These are phyloP conservation scores for Fusarium transvaalense DNA, from an alignment of 2,329 filamentous ascomycete genomes.

Conservation along the genomic window DNA sequence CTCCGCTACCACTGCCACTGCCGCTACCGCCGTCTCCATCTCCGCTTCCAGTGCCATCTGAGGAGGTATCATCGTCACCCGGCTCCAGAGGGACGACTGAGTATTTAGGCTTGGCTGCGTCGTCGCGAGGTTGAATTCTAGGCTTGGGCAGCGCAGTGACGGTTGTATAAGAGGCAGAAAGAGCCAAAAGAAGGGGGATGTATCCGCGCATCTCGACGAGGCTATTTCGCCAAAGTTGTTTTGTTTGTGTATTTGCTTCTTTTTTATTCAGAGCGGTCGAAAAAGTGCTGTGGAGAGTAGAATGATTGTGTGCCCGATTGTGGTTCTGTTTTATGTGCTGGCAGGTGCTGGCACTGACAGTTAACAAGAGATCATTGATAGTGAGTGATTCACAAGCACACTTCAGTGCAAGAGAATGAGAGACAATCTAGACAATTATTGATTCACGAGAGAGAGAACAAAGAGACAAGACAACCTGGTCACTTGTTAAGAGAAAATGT, in stretches of 20 bases:
- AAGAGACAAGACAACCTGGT: slow-evolving; percentile 21
- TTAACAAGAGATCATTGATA: slow-evolving; percentile 26
- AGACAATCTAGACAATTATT: slow-evolving; percentile 27
- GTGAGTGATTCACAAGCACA: slow-evolving; percentile 27
- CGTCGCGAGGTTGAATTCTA: slow-evolving; percentile 43
- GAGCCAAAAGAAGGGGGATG: slow-evolving; percentile 49
- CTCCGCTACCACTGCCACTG: slow-evolving; percentile 28
- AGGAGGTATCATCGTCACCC: slow-evolving; percentile 41
- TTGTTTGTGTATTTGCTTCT: not conserved
- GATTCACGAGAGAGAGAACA: slow-evolving; percentile 15
- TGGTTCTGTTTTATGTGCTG: slow-evolving; percentile 14
- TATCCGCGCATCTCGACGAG: slow-evolving; percentile 50
- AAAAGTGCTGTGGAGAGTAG: not conserved
- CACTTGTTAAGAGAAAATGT: slow-evolving; percentile 21
- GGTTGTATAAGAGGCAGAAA: slow-evolving; percentile 48
- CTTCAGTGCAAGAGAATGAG: not conserved
- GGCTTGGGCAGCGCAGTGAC: slow-evolving; percentile 49
- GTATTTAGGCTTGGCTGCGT: slow-evolving; percentile 51
- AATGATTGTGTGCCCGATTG: not conserved
- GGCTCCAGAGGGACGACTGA: slow-evolving; percentile 58
- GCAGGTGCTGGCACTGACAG: slow-evolving; percentile 34
- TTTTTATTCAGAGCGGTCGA: not conserved
- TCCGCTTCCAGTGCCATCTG: slow-evolving; percentile 40
- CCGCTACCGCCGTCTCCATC: slow-evolving; percentile 33
- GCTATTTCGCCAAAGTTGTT: slow-evolving; percentile 23